phyloP scores from a whole-genome alignment of 2,329 filamentous ascomycete species.

The Apiospora pterosperma region DNA sequence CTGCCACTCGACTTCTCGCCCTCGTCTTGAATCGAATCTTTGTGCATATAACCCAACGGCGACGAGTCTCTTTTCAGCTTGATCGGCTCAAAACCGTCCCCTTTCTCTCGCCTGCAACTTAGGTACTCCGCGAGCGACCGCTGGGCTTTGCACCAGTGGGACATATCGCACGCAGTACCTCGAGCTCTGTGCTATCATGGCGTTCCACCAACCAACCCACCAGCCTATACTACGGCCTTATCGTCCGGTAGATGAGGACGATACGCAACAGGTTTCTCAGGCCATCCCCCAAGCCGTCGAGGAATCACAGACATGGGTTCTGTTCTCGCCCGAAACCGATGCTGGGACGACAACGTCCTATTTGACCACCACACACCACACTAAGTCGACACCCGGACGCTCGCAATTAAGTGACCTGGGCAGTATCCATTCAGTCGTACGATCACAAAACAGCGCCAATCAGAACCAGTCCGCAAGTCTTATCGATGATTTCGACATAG shows the following conservation, averaged over 20 bases:
- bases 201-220: conserved; percentile 58
- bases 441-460: conserved; percentile 51
- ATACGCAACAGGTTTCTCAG: conserved; percentile 30
- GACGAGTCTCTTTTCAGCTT: neutral
- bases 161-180: neutral
- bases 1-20: neutral
- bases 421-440: conserved; percentile 67
- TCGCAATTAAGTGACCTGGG: conserved; percentile 79
- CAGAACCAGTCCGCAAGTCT: conserved; percentile 36
- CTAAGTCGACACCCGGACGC: conserved; percentile 62
- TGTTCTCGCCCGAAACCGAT: conserved; percentile 77
- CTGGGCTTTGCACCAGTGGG: conserved; percentile 5
- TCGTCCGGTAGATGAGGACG: conserved; percentile 35
- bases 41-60: neutral
- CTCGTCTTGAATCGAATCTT: neutral
- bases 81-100: neutral
- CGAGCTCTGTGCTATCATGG: conserved; percentile 35
- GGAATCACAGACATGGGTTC: conserved; percentile 90
- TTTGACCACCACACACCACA: conserved; percentile 63
- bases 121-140: neutral
- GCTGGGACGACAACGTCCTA: conserved; percentile 60
- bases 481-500: conserved; percentile 38
- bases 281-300: conserved; percentile 41
- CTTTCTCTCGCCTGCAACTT: neutral
- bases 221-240: conserved; percentile 47